Evolutionary conservation across 2,329 filamentous ascomycete species (phyloP), one percentile per base, ranked within the genome.

Genomic region (Aureobasidium sp.): DNA sequence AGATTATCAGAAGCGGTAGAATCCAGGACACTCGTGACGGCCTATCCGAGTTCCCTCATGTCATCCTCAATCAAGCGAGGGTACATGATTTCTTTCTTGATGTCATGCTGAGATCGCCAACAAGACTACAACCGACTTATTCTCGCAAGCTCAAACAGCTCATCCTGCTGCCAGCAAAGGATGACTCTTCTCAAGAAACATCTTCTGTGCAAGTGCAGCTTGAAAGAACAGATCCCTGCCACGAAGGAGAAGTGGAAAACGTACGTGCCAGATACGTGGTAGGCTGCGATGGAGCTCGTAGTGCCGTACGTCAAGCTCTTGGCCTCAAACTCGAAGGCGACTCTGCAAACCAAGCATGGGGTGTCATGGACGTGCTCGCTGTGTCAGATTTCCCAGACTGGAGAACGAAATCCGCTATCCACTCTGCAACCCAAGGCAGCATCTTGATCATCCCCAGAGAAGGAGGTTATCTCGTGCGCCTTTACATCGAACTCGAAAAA

Each of bases 351-450:
- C 64, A 64, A 39, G 65, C 67, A 27, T 72, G 67, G 68, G 71
- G 71, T 17, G 70, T 72, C 44, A 42, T 71, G 46, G 70, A 72
- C 62, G 63, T 69, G 17, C 51, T 70, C 12, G 65, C 67, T 3
- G 63, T 68, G 29, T 71, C 69, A 5, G 63, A 71, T 57, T 71
- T 71, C 44, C 69, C 88, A 0, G 88, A 91, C 70, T 90, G 91
- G 70, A 87, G 89, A 79, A 87, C 88, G 80, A 87, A 89, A 78
- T 88, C 85, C 68, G 89, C 87, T 0, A 89, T 91, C 65, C 88
- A 90, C 71, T 89, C 87, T 7, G 64, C 63, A 7, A 79, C 82
- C 48, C 69, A 72, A 61, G 78, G 86, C 60, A 87, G 88, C 1
- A 89, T 92, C 69, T 88, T 92, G 84, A 86, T 92, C 7, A 91